A percentile compares a stretch with the other conserved stretches of the same genome.
phyloP scores from a whole-genome alignment of 257 asterid genomes.

The Anisodus acutangulus region DNA sequence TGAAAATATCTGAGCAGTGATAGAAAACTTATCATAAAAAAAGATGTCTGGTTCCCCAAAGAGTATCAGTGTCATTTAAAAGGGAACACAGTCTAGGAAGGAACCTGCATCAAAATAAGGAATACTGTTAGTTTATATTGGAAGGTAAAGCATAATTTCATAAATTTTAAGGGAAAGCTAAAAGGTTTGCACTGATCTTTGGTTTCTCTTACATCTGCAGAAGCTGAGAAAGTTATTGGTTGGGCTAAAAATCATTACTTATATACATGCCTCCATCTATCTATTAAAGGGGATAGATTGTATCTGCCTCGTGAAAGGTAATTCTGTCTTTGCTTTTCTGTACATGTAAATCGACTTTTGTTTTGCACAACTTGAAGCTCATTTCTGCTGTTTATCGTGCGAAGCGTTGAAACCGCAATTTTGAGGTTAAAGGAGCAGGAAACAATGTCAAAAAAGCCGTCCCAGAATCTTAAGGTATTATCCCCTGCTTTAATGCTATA shows the following conservation, averaged over 20 bases:
- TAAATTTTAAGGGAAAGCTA: neutral
- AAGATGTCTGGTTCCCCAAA: neutral
- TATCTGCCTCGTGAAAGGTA: slow-evolving; percentile 89
- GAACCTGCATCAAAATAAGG: slow-evolving; percentile 1
- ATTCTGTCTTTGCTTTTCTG: slow-evolving; percentile 39
- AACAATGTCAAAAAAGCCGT: slow-evolving; percentile 72
- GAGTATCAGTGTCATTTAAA: neutral
- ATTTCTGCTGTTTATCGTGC: slow-evolving; percentile 34
- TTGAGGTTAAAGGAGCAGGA: slow-evolving; percentile 88
- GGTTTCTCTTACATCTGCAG: slow-evolving; percentile 47
- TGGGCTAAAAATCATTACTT: slow-evolving; percentile 97
- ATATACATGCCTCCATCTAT: slow-evolving; percentile 70
- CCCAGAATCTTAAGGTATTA: slow-evolving; percentile 80
- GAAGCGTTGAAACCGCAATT: slow-evolving; percentile 85
- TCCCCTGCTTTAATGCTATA: slow-evolving; percentile 27
- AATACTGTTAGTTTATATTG: slow-evolving; percentile 10
- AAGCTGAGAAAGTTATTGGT: slow-evolving; percentile 90
- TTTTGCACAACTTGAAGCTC: slow-evolving; percentile 36
- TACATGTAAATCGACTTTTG: slow-evolving; percentile 27
- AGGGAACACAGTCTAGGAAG: neutral
- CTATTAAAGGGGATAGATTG: slow-evolving; percentile 72
- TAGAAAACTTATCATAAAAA: neutral
- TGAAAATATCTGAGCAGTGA: neutral
- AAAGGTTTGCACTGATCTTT: slow-evolving; percentile 12
- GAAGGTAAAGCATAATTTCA: slow-evolving; percentile 7